Evolutionary conservation across 176 grass and related monocot species (phyloP), one percentile per base, ranked within the genome.

Genomic region (Rhipidocladum racemiflorum): DNA sequence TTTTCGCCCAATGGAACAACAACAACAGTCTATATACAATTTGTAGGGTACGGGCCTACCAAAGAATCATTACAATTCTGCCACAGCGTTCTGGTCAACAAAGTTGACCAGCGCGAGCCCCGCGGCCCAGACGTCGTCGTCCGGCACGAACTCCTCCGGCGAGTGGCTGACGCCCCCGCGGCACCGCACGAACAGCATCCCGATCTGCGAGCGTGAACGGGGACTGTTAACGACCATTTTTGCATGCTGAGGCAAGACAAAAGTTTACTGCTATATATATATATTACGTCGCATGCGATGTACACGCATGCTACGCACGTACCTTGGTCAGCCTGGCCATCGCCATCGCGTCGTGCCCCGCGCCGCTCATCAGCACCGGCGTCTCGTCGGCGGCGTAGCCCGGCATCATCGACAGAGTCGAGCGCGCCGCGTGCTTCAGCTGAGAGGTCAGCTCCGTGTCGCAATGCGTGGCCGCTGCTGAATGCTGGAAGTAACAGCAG

Each of bases 311-410:
- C 21, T 7, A 9, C 57, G 44, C 67, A 89, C 57, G 44, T 73
- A 89, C 93, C 88, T 93, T 91, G 27, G 92, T 95, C 69, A 99
- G 77, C 84, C 83, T 79, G 53, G 92, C 85, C 92, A 99, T 99
- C 15, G 92, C 92, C 88, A 99, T 91, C 24, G 92, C 96, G 80
- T 99, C 96, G 63, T 99, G 96, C 72, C 96, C 96, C 39, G 96
- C 96, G 11, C 96, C 96, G 61, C 92, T 99, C 91, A 99, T 99
- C 70, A 99, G 84, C 76, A 95, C 67, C 34, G 96, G 96, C 40
- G 85, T 75, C 39, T 91, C 88, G 43, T 72, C 70, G 2, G 21
- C 21, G 0, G 35, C 29, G 54, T 72, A n/a, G 49, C 75, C 12
- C 44, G 49, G 32, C 78, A 89, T 81, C 36, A 74, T 66, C 72